Percentiles rank a stretch among this genome's conserved stretches.
Conservation (phyloP, 129 eudicot genomes). For the Heracleum sosnowskyi region DNA sequence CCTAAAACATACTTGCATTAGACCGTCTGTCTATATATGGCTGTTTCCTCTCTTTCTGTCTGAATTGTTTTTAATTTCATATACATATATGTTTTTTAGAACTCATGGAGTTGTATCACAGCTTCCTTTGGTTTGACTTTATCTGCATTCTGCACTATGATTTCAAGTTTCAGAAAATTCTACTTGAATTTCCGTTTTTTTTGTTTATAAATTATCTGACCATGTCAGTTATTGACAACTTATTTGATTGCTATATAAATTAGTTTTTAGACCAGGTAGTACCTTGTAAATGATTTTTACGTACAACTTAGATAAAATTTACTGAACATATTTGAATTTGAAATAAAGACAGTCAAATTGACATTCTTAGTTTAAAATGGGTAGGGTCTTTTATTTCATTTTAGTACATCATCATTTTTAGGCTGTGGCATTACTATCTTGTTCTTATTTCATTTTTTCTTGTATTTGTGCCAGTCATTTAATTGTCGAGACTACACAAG, state of each 20-base stretch:
- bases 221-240: neutral
- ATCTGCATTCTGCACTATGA: neutral
- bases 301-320: neutral
- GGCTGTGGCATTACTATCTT: neutral
- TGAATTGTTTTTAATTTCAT: neutral
- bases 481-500: constrained; percentile 79
- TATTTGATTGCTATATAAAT: too few species aligned
- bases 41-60: neutral
- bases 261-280: too few species aligned
- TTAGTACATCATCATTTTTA: neutral
- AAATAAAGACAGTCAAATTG: neutral
- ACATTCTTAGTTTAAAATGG: neutral
- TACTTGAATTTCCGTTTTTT: neutral
- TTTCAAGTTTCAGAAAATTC: neutral
- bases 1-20: neutral
- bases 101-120: neutral
- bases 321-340: neutral
- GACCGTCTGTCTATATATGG: neutral
- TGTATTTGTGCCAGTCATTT: constrained; percentile 63
- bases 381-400: neutral
- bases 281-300: neutral
- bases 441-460: constrained; percentile 2
- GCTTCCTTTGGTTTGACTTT: neutral
- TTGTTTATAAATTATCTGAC: neutral
- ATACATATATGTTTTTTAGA: neutral